Evolutionary conservation across 2,329 filamentous ascomycete species (phyloP), one percentile per base, ranked within the genome.

Genomic region (Bisporella sp.): DNA sequence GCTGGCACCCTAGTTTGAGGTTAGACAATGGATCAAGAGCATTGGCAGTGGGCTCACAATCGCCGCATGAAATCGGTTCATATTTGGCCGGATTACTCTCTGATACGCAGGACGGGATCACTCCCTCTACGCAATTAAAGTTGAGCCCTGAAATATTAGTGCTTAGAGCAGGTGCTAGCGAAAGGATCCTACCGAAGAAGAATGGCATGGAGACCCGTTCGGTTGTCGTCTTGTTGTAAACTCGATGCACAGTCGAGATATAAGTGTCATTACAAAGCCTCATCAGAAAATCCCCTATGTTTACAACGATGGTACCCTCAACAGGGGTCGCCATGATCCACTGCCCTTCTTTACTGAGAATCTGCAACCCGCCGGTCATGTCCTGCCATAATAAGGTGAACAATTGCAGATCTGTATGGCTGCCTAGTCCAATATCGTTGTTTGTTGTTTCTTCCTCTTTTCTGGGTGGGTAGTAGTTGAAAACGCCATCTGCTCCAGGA

Each of bases 171-270:
- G 9, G 12, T 45, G 13, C 42, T 31, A 30, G 8, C 21, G 5
- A 11, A 12, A 31, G 6, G 9, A 6, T 32, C 60, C 53, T 59
- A 70, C 73, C 73, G 47, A 79, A 74, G 62, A 80, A 80, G 59
- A 80, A 79, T 1, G 76, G 75, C 73, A 80, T 77, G 0, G 72
- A 77, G 41, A 76, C 73, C 11, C 76, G 65, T 47, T 73, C 72
- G 8, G 60, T 61, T 0, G 56, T 55, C 0, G 67, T 65, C 41
- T 68, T 64, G 52, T 74, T 75, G 32, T 69, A 70, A 3, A 80
- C 74, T 12, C 75, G 65, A 59, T 79, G 76, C 13, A 78, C 71
- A 0, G 73, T 77, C 5, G 69, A 74, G 54, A 69, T 73, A 56
- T 76, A 75, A 12, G 62, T 68, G 56, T 77, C 71, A 59, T 78